A percentile compares a stretch with the other conserved stretches of the same genome.
Conservation (phyloP, 805 yeast species). For the Wickerhamiella siamensis region DNA sequence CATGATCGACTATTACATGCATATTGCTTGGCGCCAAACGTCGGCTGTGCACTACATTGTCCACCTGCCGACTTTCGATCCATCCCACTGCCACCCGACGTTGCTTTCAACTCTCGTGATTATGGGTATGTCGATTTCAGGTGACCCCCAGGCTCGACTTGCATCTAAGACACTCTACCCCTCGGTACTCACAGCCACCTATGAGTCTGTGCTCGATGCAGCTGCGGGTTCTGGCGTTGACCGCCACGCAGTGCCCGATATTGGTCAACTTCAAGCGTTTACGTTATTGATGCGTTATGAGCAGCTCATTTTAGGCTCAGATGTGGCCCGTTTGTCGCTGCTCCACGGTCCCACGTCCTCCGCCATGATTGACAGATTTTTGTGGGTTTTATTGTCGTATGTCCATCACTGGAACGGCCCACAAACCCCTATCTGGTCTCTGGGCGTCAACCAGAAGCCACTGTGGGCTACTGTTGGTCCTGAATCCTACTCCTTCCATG, state of each 20-base stretch:
- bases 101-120: conserved; percentile 19
- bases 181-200: conserved; percentile 15
- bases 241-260: conserved; percentile 9
- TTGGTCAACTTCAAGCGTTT: conserved; percentile 22
- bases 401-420: conserved; percentile 9
- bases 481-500: conserved; percentile 19
- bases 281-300: conserved; percentile 21
- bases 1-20: conserved; percentile 11
- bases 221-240: conserved; percentile 6
- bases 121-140: conserved; percentile 21
- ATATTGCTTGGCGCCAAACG: conserved; percentile 17
- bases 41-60: conserved; percentile 15
- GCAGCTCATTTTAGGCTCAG: conserved; percentile 16
- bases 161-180: conserved; percentile 15
- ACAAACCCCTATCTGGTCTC: conserved; percentile 2
- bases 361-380: conserved; percentile 16
- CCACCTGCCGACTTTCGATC: conserved; percentile 21
- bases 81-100: conserved; percentile 15
- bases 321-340: conserved; percentile 5
- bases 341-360: conserved; percentile 11
- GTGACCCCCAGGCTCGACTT: conserved; percentile 7
- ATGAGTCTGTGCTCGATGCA: conserved; percentile 11
- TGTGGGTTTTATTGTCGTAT: conserved; percentile 15
- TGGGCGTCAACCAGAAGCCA: conserved; percentile 7
- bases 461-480: conserved; percentile 17